Conservation (phyloP, 257 asterid species). For the Solanum sitiens region DNA sequence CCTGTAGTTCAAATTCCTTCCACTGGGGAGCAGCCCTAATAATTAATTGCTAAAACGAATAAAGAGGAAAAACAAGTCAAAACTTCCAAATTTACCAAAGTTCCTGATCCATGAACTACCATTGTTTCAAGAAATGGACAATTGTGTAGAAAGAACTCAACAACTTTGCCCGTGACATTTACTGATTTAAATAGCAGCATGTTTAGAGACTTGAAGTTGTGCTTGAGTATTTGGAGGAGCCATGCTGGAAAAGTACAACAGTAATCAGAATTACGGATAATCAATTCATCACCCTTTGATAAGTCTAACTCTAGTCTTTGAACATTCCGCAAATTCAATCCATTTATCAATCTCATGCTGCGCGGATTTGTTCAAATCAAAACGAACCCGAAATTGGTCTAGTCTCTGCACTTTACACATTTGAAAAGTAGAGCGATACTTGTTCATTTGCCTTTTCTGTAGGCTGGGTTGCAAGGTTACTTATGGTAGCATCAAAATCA, state of each 20-base stretch:
- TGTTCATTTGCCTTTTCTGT: background rate
- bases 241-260: background rate
- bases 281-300: background rate
- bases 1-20: constrained; percentile 42
- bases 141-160: constrained; percentile 16
- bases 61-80: no score
- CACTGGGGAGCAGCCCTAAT: constrained; percentile 32
- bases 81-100: constrained; percentile 15
- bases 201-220: constrained; percentile 16
- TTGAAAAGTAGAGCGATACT: background rate
- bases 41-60: no score
- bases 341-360: background rate
- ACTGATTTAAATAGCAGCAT: constrained; percentile 24
- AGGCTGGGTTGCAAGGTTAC: background rate
- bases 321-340: background rate
- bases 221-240: background rate
- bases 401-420: background rate
- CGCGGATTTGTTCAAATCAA: background rate
- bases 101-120: constrained; percentile 22
- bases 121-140: constrained; percentile 24
- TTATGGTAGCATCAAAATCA: background rate
- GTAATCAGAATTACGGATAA: background rate
- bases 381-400: background rate
- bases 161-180: constrained; percentile 32
- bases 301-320: background rate